A percentile compares a stretch with the other conserved stretches of the same genome.
phyloP scores from a whole-genome alignment of 768 basidiomycete genomes.

The Mycena amicta region DNA sequence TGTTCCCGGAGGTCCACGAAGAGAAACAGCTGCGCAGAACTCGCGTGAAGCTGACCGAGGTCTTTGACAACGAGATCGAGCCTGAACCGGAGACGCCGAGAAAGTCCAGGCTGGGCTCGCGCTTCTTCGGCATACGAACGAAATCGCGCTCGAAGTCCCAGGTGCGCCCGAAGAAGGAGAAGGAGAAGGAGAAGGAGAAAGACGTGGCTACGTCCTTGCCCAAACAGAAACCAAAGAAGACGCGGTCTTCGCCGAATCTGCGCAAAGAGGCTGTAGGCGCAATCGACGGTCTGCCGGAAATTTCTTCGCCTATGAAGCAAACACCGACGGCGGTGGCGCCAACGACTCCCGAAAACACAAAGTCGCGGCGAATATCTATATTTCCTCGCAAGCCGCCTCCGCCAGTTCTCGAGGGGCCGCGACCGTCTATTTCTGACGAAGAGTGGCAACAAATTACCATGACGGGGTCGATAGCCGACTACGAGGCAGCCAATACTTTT shows the following conservation, averaged over 20 bases:
- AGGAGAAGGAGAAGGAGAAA: too few relatives aligned
- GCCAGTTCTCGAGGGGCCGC: constrained; percentile 1
- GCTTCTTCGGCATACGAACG: constrained; percentile 14
- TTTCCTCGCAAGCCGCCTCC: constrained; percentile 13
- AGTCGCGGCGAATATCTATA: constrained; percentile 11
- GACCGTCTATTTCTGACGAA: constrained; percentile 21
- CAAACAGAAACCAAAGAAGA: constrained; percentile 22
- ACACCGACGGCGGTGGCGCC: background rate
- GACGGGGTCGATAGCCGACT: constrained; percentile 22
- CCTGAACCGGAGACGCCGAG: constrained; percentile 14
- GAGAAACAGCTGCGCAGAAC: constrained; percentile 10
- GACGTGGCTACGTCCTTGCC: background rate
- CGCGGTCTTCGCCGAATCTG: constrained; percentile 19
- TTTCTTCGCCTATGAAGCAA: constrained; percentile 10
- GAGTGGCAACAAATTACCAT: constrained; percentile 25
- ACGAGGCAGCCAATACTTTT: constrained; percentile 16
- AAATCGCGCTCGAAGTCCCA: constrained; percentile 15
- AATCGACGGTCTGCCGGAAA: background rate
- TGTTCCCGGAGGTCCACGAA: constrained; percentile 19
- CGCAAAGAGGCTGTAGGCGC: constrained; percentile 9
- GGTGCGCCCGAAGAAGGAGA: constrained; percentile 5
- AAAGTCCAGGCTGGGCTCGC: constrained; percentile 10
- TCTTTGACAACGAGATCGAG: constrained; percentile 2
- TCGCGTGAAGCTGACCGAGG: constrained; percentile 18
- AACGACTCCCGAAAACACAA: background rate